Percentiles rank a stretch among this genome's conserved stretches.
These are phyloP conservation scores for Tympanopsis confertula DNA, from an alignment of 2,329 filamentous ascomycete genomes.

Conservation along the genomic window DNA sequence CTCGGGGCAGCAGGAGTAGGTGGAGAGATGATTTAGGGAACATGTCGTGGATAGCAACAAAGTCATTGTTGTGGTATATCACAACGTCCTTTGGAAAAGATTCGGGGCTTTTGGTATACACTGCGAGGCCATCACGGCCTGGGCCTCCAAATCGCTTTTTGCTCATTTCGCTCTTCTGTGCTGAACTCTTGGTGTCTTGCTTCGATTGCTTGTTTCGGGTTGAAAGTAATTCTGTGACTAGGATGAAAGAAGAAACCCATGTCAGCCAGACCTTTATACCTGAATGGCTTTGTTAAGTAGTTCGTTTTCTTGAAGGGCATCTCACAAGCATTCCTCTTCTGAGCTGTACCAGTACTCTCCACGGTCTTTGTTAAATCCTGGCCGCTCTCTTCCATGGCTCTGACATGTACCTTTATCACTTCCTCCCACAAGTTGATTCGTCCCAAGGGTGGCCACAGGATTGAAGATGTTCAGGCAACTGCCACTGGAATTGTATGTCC, in stretches of 20 bases:
- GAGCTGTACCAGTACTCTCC: too few relatives aligned
- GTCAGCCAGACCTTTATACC: slow-evolving; percentile 1
- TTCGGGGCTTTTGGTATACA: slow-evolving; percentile 41
- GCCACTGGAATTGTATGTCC: too few relatives aligned
- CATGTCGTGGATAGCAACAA: slow-evolving; percentile 47
- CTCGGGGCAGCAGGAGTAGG: slow-evolving; percentile 46
- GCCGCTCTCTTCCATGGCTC: too few relatives aligned
- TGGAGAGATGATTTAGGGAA: slow-evolving; percentile 51
- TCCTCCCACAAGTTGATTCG: too few relatives aligned
- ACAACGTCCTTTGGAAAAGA: slow-evolving; percentile 36
- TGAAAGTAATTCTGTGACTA: slow-evolving; percentile 30
- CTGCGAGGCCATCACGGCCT: slow-evolving; percentile 35
- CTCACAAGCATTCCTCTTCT: too few relatives aligned
- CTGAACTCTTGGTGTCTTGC: slow-evolving; percentile 2
- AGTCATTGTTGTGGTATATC: slow-evolving; percentile 43
- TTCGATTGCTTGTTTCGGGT: slow-evolving; percentile 18
- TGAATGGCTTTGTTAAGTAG: too few relatives aligned
- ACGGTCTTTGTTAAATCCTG: too few relatives aligned
- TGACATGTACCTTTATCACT: too few relatives aligned
- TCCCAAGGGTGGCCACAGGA: too few relatives aligned
- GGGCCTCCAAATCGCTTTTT: slow-evolving; percentile 15
- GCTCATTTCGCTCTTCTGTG: slow-evolving; percentile 4
- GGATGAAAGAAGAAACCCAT: background rate
- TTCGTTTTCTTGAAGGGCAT: too few relatives aligned
- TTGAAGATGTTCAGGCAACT: too few relatives aligned